Percentiles rank a stretch among this genome's conserved stretches.
Evolutionary conservation across 176 grass and related monocot species (phyloP).

Genomic region (Musa itinerans): DNA sequence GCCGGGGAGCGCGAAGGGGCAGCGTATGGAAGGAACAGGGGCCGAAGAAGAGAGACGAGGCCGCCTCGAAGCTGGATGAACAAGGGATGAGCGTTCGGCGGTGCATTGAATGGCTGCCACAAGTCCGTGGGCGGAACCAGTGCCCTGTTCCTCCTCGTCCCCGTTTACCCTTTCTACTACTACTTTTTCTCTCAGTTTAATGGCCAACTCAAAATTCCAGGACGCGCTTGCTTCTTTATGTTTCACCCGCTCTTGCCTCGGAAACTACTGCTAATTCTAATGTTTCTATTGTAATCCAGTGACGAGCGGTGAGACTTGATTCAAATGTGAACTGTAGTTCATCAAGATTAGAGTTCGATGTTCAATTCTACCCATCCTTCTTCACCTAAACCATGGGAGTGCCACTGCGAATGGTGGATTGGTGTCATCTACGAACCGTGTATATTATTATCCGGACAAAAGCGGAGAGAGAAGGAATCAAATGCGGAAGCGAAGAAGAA

Average conservation of each 20-base stretch:
- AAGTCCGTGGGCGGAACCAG: constrained; percentile 53
- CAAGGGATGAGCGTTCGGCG: constrained; percentile 63
- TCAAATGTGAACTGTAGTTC: too few relatives aligned
- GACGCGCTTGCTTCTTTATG: background rate
- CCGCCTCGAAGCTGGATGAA: background rate
- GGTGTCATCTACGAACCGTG: too few relatives aligned
- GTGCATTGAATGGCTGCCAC: constrained; percentile 83
- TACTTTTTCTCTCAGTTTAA: background rate
- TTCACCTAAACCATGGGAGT: too few relatives aligned
- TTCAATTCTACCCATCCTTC: too few relatives aligned
- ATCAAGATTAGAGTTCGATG: too few relatives aligned
- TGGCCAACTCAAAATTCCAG: background rate
- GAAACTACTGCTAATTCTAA: too few relatives aligned
- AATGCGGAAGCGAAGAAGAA: too few relatives aligned
- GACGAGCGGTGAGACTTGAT: too few relatives aligned
- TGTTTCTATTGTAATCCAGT: too few relatives aligned
- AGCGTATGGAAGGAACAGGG: constrained; percentile 1
- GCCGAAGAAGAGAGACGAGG: constrained; percentile 14
- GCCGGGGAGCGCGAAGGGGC: background rate
- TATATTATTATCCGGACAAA: too few relatives aligned
- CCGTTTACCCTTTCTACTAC: background rate
- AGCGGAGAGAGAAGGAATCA: too few relatives aligned
- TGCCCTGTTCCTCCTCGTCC: background rate
- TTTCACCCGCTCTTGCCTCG: background rate
- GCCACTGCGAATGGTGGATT: too few relatives aligned